Base-by-base conservation (phyloP, 768 basidiomycete species). In the Hygrophoropsis aurantiaca region DNA sequence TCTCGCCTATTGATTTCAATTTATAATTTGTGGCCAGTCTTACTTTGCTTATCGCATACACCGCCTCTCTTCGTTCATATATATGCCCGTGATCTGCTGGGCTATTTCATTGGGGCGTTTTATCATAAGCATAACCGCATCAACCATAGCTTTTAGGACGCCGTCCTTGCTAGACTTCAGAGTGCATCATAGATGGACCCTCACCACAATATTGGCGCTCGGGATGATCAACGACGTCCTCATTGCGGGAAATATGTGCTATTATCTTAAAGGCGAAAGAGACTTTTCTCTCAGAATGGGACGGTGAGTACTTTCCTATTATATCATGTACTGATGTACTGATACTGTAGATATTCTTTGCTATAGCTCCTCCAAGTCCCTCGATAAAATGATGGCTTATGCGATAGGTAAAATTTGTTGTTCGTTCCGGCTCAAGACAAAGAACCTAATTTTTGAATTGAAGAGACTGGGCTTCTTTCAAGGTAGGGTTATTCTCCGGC, bases 11-110 rank as follows among this genome's bases (percentile, higher is more conserved):
- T n/a, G n/a, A n/a, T n/a, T n/a, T n/a, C n/a, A n/a, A n/a, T n/a
- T n/a, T n/a, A n/a, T n/a, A n/a, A n/a, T n/a, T n/a, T 9, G 27
- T 13, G 7, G 6, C 1, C 41, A 62, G 59, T 44, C 44, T 10
- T 63, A 53, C 48, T 63, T 61, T 37, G 52, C 58, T 10, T 49
- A 59, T 33, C 54, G 60, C 6, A 45, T 63, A 11, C 47, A 58
- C 35, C 54, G 45, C 32, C 50, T 63, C 40, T 56, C 56, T 8
- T 36, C 46, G 16, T 37, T 19, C 2, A 13, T 42, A 1, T 30
- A 6, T 21, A 40, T 64, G 11, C 59, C 61, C 1, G 10, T 53
- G 0, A 27, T 54, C 20, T 62, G 57, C 38, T 24, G 32, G 7
- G 11, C 36, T 7, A 47, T 64, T 6, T 44, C 58, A 3, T 9